Base-by-base conservation (phyloP, 768 basidiomycete species). In the Boletus sp. region DNA sequence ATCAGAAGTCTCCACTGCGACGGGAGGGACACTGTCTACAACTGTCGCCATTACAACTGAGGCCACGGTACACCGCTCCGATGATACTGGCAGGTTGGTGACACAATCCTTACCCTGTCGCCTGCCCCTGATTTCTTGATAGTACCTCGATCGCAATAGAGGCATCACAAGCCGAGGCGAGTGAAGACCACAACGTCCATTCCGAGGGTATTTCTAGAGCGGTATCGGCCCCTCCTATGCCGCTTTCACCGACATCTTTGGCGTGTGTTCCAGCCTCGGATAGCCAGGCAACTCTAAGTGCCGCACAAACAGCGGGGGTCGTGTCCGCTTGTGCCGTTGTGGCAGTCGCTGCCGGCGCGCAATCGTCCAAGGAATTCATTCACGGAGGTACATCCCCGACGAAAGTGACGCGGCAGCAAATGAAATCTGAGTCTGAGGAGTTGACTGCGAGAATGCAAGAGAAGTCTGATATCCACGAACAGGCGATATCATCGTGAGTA, bases 401-500 rank as follows among this genome's bases (percentile, higher is more conserved):
- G 2, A 43, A 32, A 4, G 27, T 25, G 44, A 47, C 1, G 10
- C 43, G 19, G 25, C 44, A 43, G 6, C 14, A 43, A 27, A 38
- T 4, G 17, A 9, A 27, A 27, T 23, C 14, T 3, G 38, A 39
- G 10, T 48, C 37, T 2, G 25, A 40, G 30, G 48, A 43, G 5
- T 41, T 13, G 27, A 38, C 7, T 19, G 19, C 15, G 15, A 33
- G 29, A 19, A 27, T 5, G 10, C 46, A 42, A 10, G 38, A 32
- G 11, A 11, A 27, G 34, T 7, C 14, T 21, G 41, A 52, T 41
- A 23, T 17, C 5, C 35, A 27, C 30, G 40, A 45, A 29, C 39
- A 53, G 40, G 41, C 7, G 14, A 33, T 4, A 0, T 29, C 25
- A n/a, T 45, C 48, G 62, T 63, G n/a, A 44, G 62, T 50, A 6